Conservation (phyloP, 192 early-diverging fungal genomes). For the Coemansia sp. region DNA sequence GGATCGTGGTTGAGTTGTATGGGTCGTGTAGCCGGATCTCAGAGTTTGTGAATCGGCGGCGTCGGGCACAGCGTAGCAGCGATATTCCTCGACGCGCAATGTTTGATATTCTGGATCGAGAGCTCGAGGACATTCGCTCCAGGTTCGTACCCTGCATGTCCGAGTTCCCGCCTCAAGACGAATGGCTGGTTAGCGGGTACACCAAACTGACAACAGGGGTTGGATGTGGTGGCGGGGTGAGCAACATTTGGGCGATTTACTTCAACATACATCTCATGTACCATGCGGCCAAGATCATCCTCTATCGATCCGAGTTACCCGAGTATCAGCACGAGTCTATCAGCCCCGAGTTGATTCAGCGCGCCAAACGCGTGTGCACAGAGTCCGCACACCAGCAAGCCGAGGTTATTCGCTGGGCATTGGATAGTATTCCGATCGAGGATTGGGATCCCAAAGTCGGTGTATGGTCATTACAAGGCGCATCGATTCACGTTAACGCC, state of each 20-base stretch:
- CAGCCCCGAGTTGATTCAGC: constrained; percentile 25
- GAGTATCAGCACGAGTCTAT: constrained; percentile 47
- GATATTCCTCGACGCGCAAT: constrained; percentile 41
- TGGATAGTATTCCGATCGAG: constrained; percentile 50
- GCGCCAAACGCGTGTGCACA: constrained; percentile 47
- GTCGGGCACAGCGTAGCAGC: constrained; percentile 41
- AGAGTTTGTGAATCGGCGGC: constrained; percentile 51
- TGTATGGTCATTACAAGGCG: constrained; percentile 56
- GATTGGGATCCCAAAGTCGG: constrained; percentile 55
- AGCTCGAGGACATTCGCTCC: constrained; percentile 41
- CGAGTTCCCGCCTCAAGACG: constrained; percentile 47
- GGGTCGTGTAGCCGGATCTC: constrained; percentile 44
- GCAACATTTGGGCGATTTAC: constrained; percentile 30
- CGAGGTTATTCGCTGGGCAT: constrained; percentile 50
- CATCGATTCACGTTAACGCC: constrained; percentile 52
- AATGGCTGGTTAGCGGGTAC: constrained; percentile 32
- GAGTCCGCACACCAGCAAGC: constrained; percentile 53
- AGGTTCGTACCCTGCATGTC: constrained; percentile 32
- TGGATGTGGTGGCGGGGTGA: constrained; percentile 3
- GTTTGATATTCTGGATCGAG: constrained; percentile 51
- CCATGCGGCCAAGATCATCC: constrained; percentile 52
- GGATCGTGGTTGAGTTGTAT: constrained; percentile 52
- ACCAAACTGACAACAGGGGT: constrained; percentile 17
- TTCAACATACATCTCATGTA: constrained; percentile 54
- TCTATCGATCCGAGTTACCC: constrained; percentile 56